These are phyloP conservation scores for Microsporum audouinii DNA, from an alignment of 2,329 filamentous ascomycete species.

Conservation along the genomic window DNA sequence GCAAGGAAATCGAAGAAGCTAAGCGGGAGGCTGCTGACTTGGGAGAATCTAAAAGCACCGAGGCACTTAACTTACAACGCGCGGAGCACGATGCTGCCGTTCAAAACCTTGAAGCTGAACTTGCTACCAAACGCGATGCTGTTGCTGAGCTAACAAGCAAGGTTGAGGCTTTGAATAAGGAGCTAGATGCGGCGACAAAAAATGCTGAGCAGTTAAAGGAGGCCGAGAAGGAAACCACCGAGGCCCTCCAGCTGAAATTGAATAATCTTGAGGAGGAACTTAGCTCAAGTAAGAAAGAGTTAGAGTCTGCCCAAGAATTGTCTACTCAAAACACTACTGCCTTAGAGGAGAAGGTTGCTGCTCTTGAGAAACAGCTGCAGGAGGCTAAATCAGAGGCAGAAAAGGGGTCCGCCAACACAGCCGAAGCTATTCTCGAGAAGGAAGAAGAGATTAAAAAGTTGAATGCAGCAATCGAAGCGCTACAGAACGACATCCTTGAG, in stretches of 20 bases:
- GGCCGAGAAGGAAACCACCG: conserved; percentile 17
- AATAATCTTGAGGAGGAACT: conserved; percentile 31
- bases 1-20: conserved; percentile 30
- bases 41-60: conserved; percentile 26
- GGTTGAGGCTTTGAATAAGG: conserved; percentile 18
- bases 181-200: conserved; percentile 21
- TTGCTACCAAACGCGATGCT: conserved; percentile 11
- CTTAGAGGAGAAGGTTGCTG: conserved; percentile 27
- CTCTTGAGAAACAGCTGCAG: conserved; percentile 27
- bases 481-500: conserved; percentile 23
- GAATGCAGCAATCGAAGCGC: conserved; percentile 23
- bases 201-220: conserved; percentile 20
- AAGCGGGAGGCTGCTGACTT: conserved; percentile 26
- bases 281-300: conserved; percentile 28
- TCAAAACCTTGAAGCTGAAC: conserved; percentile 13
- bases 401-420: conserved; percentile 13
- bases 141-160: conserved; percentile 10
- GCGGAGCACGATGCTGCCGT: conserved; percentile 24
- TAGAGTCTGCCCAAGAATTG: conserved; percentile 27
- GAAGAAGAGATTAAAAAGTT: conserved; percentile 26
- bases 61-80: conserved; percentile 30
- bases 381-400: conserved; percentile 23
- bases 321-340: conserved; percentile 20
- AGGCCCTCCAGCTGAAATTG: conserved; percentile 30
- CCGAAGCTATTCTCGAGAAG: conserved; percentile 26